phyloP scores from a whole-genome alignment of 257 asterid genomes.

The Petunia axillaris region DNA sequence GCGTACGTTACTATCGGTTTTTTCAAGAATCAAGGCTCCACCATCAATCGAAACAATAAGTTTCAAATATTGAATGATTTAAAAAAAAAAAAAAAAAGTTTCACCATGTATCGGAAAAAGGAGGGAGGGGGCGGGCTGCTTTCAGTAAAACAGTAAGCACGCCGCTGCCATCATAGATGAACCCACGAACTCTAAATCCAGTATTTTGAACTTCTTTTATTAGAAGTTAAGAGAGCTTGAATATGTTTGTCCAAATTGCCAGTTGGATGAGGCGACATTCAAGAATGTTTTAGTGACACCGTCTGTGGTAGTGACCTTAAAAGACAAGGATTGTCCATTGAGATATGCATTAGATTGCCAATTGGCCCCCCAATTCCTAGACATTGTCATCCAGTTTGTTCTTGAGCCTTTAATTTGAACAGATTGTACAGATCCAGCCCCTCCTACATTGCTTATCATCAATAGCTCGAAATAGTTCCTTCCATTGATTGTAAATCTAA shows the following conservation, averaged over 20 bases:
- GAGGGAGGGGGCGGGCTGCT: constrained; percentile 75
- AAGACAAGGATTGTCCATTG: constrained; percentile 75
- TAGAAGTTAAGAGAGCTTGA: constrained; percentile 58
- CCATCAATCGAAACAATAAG: neutral
- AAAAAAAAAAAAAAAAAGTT: constrained; percentile 19
- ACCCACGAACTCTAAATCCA: constrained; percentile 36
- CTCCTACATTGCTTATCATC: constrained; percentile 65
- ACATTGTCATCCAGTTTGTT: constrained; percentile 71
- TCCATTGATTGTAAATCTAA: constrained; percentile 75
- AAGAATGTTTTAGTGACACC: constrained; percentile 64
- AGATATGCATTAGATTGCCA: constrained; percentile 85
- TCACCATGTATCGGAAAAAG: neutral
- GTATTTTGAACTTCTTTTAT: neutral
- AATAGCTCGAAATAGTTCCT: constrained; percentile 79
- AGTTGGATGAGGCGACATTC: constrained; percentile 57
- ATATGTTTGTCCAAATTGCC: constrained; percentile 82
- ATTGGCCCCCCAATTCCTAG: constrained; percentile 94
- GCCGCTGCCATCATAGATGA: constrained; percentile 63
- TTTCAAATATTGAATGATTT: neutral
- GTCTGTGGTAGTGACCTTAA: constrained; percentile 70
- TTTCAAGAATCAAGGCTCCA: neutral
- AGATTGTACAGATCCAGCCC: constrained; percentile 71
- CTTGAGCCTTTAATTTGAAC: constrained; percentile 75
- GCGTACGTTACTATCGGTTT: neutral
- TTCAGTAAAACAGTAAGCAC: constrained; percentile 60